phyloP scores from a whole-genome alignment of 768 basidiomycete species.

The Porpolomopsis calyptriformis region DNA sequence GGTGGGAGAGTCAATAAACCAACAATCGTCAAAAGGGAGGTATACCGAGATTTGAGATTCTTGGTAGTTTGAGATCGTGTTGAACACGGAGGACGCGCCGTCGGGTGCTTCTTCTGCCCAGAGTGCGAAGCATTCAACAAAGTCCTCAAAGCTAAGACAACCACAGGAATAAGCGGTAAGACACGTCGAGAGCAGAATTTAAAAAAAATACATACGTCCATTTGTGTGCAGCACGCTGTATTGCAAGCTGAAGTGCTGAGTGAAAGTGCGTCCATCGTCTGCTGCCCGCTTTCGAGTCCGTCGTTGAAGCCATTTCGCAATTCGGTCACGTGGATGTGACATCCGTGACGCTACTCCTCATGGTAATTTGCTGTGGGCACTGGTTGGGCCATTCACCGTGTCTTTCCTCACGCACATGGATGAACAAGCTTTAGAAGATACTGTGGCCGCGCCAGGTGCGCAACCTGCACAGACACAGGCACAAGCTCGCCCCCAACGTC shows the following conservation, averaged over 20 bases:
- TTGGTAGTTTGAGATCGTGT: constrained; percentile 61
- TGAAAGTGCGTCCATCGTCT: constrained; percentile 48
- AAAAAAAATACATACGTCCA: constrained; percentile 38
- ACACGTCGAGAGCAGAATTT: background rate
- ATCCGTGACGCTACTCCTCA: background rate
- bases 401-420: background rate
- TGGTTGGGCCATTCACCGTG: background rate
- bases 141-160: constrained; percentile 38
- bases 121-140: constrained; percentile 54
- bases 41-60: constrained; percentile 48
- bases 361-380: background rate
- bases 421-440: constrained; percentile 25
- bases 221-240: constrained; percentile 45
- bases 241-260: constrained; percentile 45
- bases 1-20: background rate
- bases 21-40: constrained; percentile 13
- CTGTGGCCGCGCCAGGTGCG: constrained; percentile 20
- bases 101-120: constrained; percentile 60
- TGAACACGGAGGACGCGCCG: constrained; percentile 48
- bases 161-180: constrained; percentile 3
- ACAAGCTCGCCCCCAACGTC: constrained; percentile 27
- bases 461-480: constrained; percentile 9
- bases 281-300: constrained; percentile 27
- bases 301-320: constrained; percentile 9
- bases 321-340: no score